Evolutionary conservation across 129 eudicot species (phyloP).

Genomic region (Artemisia tridentata): DNA sequence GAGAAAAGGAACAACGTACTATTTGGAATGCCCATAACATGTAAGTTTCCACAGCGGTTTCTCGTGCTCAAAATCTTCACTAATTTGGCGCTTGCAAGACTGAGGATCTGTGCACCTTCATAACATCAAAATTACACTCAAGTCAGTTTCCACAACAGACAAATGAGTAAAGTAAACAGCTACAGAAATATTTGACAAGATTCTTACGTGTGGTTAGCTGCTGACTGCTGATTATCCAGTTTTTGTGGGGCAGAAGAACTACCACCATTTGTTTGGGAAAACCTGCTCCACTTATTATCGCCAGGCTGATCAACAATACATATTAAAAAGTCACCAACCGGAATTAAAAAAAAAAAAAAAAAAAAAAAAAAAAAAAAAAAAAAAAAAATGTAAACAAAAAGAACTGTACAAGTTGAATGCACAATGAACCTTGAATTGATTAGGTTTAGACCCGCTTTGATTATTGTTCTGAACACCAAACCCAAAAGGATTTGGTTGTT

Average conservation of each 20-base stretch:
- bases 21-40: constrained; percentile 75
- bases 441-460: constrained; percentile 54
- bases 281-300: constrained; percentile 90
- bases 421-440: constrained; percentile 61
- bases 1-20: constrained; percentile 43
- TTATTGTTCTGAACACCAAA: constrained; percentile 77
- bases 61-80: constrained; percentile 76
- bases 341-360: not conserved
- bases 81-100: constrained; percentile 63
- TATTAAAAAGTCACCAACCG: constrained; percentile 7
- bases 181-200: constrained; percentile 15
- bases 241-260: constrained; percentile 46
- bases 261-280: constrained; percentile 37
- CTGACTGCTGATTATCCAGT: constrained; percentile 49
- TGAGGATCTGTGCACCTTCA: constrained; percentile 90
- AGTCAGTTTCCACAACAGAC: constrained; percentile 14
- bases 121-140: constrained; percentile 25
- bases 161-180: not conserved
- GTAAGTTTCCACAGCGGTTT: constrained; percentile 95
- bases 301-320: constrained; percentile 51
- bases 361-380: constrained; percentile 2
- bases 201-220: constrained; percentile 68
- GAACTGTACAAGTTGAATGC: constrained; percentile 13
- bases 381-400: not conserved
- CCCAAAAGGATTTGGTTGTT: constrained; percentile 87